These are phyloP conservation scores for Pseudonectria buxi DNA, from an alignment of 2,329 filamentous ascomycete genomes.

Conservation along the genomic window DNA sequence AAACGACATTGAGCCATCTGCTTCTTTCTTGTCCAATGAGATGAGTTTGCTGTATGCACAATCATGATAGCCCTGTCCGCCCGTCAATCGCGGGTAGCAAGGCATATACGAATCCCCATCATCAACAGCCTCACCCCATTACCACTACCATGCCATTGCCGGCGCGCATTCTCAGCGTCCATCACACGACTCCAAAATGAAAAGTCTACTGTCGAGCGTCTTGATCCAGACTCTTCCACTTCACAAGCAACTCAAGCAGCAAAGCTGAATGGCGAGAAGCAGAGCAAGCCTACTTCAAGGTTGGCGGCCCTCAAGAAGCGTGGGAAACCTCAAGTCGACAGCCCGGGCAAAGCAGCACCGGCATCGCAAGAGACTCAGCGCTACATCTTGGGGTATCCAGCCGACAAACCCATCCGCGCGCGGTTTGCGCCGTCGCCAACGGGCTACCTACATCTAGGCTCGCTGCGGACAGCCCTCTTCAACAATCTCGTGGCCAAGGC, in stretches of 20 bases:
- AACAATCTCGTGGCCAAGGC: constrained; percentile 87
- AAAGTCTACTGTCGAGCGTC: neutral
- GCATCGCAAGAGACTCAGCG: constrained; percentile 6
- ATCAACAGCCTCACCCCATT: too few relatives aligned
- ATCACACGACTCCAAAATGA: neutral
- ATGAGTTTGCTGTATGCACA: constrained; percentile 11
- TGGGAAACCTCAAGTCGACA: neutral
- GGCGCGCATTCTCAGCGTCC: constrained; percentile 11
- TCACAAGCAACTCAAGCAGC: neutral
- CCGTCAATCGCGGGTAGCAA: constrained; percentile 11
- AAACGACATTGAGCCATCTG: neutral
- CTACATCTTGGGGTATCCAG: constrained; percentile 36
- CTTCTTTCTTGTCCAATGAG: constrained; percentile 8
- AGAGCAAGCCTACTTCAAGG: constrained; percentile 10
- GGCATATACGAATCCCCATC: neutral
- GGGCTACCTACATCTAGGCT: constrained; percentile 87
- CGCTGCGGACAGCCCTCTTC: constrained; percentile 86
- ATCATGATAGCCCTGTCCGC: constrained; percentile 14
- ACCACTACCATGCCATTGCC: neutral
- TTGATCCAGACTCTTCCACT: too few relatives aligned
- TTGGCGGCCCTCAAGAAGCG: constrained; percentile 19
- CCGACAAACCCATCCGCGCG: constrained; percentile 47
- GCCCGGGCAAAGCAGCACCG: neutral
- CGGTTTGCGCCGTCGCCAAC: constrained; percentile 95
- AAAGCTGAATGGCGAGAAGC: neutral